Evolutionary conservation across 1,284 basidiomycete species (phyloP).

Genomic region (Xerocomus nothofagi): DNA sequence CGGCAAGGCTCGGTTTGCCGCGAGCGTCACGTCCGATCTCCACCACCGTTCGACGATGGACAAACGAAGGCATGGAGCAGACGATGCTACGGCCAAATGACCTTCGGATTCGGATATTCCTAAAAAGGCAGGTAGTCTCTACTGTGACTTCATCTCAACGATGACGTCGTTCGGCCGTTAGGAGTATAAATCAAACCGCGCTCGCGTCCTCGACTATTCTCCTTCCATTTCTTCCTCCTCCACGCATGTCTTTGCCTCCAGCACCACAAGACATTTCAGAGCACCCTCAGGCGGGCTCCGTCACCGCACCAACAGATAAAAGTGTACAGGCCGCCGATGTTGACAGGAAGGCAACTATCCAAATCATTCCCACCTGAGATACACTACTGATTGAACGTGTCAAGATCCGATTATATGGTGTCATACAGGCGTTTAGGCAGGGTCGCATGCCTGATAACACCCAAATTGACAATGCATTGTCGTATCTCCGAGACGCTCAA

Average conservation of each 20-base stretch:
- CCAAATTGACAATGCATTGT: slow-evolving; percentile 75
- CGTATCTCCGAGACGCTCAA: slow-evolving; percentile 66
- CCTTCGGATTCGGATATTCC: slow-evolving; percentile 6
- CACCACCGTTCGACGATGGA: too few relatives aligned
- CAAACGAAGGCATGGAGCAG: too few relatives aligned
- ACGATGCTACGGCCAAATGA: too few relatives aligned
- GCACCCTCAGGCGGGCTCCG: slow-evolving; percentile 53
- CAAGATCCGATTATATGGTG: slow-evolving; percentile 71
- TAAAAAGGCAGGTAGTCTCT: slow-evolving; percentile 11
- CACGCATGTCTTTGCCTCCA: slow-evolving; percentile 60
- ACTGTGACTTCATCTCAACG: slow-evolving; percentile 5
- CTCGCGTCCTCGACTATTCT: background rate
- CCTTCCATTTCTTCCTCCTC: background rate
- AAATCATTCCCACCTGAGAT: background rate
- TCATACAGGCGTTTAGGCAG: slow-evolving; percentile 75
- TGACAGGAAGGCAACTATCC: slow-evolving; percentile 52
- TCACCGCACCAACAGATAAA: slow-evolving; percentile 59
- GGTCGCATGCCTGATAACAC: slow-evolving; percentile 79
- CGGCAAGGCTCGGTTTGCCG: too few relatives aligned
- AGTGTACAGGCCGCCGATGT: slow-evolving; percentile 56
- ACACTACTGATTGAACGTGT: background rate
- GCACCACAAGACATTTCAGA: slow-evolving; percentile 59
- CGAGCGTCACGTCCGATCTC: too few relatives aligned
- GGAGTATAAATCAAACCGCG: slow-evolving; percentile 12
- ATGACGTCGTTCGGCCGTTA: slow-evolving; percentile 27